phyloP scores from a whole-genome alignment of 805 yeast genomes.

The Candida fluviatilis region DNA sequence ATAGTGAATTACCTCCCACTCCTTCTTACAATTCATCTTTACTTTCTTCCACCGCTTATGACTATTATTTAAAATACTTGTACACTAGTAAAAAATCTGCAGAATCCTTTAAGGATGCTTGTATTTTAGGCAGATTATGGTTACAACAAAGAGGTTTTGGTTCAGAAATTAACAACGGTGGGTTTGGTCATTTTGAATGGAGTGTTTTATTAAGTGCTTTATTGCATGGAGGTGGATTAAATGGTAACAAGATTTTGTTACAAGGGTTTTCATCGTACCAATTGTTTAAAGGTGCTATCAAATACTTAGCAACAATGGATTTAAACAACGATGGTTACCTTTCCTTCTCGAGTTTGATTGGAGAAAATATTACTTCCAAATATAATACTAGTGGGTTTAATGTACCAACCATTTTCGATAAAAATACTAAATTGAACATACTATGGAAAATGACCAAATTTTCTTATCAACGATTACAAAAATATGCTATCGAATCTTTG shows the following conservation, averaged over 20 bases:
- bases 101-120: constrained; percentile 83
- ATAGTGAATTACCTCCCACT: constrained; percentile 58
- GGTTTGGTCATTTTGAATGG: constrained; percentile 93
- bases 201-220: constrained; percentile 76
- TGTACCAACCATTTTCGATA: constrained; percentile 74
- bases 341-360: constrained; percentile 57
- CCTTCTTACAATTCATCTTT: constrained; percentile 84
- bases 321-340: constrained; percentile 57
- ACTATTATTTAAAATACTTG: constrained; percentile 67
- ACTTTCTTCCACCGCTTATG: constrained; percentile 63
- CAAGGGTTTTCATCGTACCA: constrained; percentile 93
- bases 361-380: constrained; percentile 38
- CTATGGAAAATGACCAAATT: constrained; percentile 75
- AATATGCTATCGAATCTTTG: constrained; percentile 67
- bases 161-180: constrained; percentile 60
- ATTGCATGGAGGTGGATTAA: constrained; percentile 75
- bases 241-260: constrained; percentile 70
- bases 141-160: constrained; percentile 79
- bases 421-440: constrained; percentile 69
- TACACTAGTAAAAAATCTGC: constrained; percentile 73
- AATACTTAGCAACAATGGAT: constrained; percentile 79
- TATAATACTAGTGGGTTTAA: constrained; percentile 59
- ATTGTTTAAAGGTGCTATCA: constrained; percentile 82
- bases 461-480: constrained; percentile 58
- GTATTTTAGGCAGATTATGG: constrained; percentile 86